A percentile compares a stretch with the other conserved stretches of the same genome.
Conservation (phyloP, 257 asterid species). For the Nicotiana knightiana region DNA sequence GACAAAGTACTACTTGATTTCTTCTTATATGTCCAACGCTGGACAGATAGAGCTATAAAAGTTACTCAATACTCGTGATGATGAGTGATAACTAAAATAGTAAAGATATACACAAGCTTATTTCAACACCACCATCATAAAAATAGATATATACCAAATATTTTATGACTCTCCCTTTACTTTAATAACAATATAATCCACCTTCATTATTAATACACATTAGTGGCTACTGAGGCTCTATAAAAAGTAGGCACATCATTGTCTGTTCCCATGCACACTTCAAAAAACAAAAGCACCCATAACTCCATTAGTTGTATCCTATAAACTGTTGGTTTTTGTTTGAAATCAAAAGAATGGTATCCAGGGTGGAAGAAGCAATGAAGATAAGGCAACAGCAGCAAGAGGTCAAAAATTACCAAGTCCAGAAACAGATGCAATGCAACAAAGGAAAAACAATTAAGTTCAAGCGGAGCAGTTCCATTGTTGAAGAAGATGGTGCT, state of each 20-base stretch:
- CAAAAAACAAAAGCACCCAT: not conserved
- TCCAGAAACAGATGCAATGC: constrained; percentile 28
- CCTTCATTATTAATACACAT: not conserved
- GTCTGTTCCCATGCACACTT: not conserved
- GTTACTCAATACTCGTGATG: no score
- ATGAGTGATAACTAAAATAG: no score
- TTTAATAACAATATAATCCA: not conserved
- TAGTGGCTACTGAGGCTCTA: not conserved
- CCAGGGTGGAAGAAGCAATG: constrained; percentile 39
- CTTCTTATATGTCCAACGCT: no score
- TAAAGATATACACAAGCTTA: no score
- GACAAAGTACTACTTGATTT: no score
- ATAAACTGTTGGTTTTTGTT: not conserved
- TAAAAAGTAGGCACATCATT: constrained; percentile 3
- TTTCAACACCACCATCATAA: no score
- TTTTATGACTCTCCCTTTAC: not conserved
- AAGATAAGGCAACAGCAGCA: constrained; percentile 20
- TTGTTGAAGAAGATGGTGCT: constrained; percentile 58
- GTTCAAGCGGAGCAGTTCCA: constrained; percentile 66
- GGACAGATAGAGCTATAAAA: no score
- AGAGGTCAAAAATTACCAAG: constrained; percentile 3
- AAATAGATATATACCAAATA: not conserved
- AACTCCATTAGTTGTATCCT: not conserved
- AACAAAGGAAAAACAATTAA: constrained; percentile 54
- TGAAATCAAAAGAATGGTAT: constrained; percentile 34